Evolutionary conservation across 495 filamentous ascomycete genomes (phyloP).

Genomic region (Xylaria flabelliformis): DNA sequence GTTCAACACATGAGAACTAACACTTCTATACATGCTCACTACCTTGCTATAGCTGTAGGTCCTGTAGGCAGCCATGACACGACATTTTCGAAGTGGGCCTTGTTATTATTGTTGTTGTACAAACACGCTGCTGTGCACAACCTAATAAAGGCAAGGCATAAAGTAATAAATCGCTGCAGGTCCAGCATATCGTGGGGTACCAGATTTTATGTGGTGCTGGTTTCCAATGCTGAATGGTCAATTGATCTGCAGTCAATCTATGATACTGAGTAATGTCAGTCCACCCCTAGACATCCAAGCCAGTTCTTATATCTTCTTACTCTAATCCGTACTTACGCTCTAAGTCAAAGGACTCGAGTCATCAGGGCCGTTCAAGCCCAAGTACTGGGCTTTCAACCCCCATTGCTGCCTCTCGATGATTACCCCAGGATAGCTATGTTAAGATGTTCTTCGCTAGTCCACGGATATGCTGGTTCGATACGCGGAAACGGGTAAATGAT

Average conservation of each 20-base stretch:
- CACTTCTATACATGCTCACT: background rate
- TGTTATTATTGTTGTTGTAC: background rate
- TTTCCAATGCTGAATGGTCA: conserved; percentile 5
- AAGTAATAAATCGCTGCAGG: conserved; percentile 16
- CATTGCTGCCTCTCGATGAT: background rate
- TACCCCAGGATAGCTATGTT: background rate
- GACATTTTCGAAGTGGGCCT: conserved; percentile 1
- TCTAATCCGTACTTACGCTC: background rate
- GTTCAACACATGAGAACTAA: background rate
- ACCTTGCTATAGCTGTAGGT: background rate
- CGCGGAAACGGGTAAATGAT: conserved; percentile 1
- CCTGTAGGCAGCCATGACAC: background rate
- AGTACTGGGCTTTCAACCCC: background rate
- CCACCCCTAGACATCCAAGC: background rate
- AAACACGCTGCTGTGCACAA: background rate
- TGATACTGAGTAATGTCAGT: background rate
- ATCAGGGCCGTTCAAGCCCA: background rate
- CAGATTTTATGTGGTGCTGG: conserved; percentile 3
- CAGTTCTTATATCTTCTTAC: background rate
- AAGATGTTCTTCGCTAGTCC: background rate
- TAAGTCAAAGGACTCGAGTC: background rate
- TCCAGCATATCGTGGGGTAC: conserved; percentile 20
- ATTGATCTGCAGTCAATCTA: conserved; percentile 1
- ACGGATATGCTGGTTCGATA: background rate
- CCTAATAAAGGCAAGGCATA: conserved; percentile 7